phyloP scores from a whole-genome alignment of 2,329 filamentous ascomycete genomes.

The Ceratocystis smalleyi region DNA sequence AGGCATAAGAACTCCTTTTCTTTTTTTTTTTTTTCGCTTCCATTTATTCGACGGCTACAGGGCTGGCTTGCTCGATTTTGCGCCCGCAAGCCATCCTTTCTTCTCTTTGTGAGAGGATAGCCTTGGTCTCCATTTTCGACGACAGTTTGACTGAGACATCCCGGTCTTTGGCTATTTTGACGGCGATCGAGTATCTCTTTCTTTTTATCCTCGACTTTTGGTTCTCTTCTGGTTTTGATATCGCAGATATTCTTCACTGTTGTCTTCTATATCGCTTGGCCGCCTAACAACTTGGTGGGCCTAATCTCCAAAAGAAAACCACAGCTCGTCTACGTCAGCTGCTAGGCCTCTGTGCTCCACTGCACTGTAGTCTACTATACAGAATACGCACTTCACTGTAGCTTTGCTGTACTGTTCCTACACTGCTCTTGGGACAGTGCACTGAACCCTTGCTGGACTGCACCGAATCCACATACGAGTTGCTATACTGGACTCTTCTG shows the following conservation, averaged over 20 bases:
- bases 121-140: conserved; percentile 1
- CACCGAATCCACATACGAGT: no score
- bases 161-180: not conserved
- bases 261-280: no score
- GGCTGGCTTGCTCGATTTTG: not conserved
- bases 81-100: conserved; percentile 4
- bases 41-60: not conserved
- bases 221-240: not conserved
- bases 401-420: no score
- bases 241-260: not conserved
- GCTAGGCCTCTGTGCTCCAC: no score
- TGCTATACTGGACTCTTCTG: no score
- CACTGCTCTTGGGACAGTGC: no score
- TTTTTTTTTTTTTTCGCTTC: not conserved
- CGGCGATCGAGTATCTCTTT: not conserved
- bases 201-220: not conserved
- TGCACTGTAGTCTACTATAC: no score
- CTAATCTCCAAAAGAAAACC: no score
- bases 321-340: no score
- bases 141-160: conserved; percentile 1
- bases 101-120: conserved; percentile 3
- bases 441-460: no score
- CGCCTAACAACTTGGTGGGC: no score
- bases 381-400: no score
- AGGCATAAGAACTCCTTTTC: not conserved